Evolutionary conservation across 805 yeast species (phyloP), one percentile per base, ranked within the genome.

Genomic region (Zygosaccharomyces pseudorouxii): DNA sequence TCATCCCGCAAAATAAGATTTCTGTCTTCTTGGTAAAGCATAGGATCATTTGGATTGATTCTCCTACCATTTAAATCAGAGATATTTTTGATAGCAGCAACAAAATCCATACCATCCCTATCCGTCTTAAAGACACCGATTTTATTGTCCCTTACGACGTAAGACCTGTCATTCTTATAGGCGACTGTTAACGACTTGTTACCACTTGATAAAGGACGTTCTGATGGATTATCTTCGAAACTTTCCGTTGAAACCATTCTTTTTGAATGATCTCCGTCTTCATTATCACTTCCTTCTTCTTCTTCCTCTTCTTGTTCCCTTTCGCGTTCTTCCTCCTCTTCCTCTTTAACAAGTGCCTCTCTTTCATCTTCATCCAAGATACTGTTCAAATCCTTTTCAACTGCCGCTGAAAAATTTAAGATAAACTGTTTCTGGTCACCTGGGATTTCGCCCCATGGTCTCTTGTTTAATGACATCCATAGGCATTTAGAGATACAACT

Each of bases 1-100:
- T 73, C 70, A 59, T 79, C 81, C 58, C 84, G 87, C 56, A 89
- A 61, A 25, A 89, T 72, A 75, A 89, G 74, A 0, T 79, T 66
- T 22, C 79, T 71, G 68, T 89, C 97, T 55, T 81, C 82, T 58
- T 79, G 78, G 60, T 88, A 95, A 42, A 89, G 71, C 90, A 89
- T 80, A 60, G 86, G 76, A 55, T 80, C 79, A 20, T 70, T 62
- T 0, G 96, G 95, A 10, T 67, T 71, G 45, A 81, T 68, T 18
- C 47, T 53, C 23, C 75, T 71, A 9, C 87, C 86, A 4, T 73
- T 61, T 10, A 79, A 68, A 22, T 75, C 73, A 23, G 75, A 62
- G 28, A 89, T 63, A 53, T 81, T 75, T 37, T 78, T 78, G 50
- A 89, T 85, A 0, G 95, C 79, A 4, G 95, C 80, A 18, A 78